phyloP scores from a whole-genome alignment of 2,329 filamentous ascomycete species.

The Xylaria sp. region DNA sequence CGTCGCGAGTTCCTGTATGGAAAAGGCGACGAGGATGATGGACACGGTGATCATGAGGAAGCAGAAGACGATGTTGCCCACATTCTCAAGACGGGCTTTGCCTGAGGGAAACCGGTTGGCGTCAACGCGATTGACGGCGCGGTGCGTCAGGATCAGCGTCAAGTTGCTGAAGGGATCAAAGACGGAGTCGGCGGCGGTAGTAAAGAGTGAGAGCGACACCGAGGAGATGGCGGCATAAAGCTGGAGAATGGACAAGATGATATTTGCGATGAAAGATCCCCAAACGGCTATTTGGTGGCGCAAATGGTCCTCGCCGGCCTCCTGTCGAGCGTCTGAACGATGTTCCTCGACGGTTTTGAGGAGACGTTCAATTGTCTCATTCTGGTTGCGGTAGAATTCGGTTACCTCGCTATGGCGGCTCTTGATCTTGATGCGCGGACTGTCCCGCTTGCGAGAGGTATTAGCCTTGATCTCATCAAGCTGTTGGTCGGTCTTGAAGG shows the following conservation, averaged over 20 bases:
- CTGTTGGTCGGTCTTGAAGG: slow-evolving; percentile 78
- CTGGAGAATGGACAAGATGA: slow-evolving; percentile 79
- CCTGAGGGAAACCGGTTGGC: slow-evolving; percentile 86
- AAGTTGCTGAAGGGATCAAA: slow-evolving; percentile 93
- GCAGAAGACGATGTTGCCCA: slow-evolving; percentile 95
- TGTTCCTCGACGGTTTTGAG: slow-evolving; percentile 95
- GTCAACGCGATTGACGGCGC: slow-evolving; percentile 87
- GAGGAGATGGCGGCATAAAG: slow-evolving; percentile 88
- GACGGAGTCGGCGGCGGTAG: slow-evolving; percentile 93
- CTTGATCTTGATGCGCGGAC: slow-evolving; percentile 26
- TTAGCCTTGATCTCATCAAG: slow-evolving; percentile 81
- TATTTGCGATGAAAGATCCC: slow-evolving; percentile 78
- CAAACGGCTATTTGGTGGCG: slow-evolving; percentile 71
- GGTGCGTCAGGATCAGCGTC: slow-evolving; percentile 83
- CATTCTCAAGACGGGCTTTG: slow-evolving; percentile 92
- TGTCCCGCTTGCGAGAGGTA: slow-evolving; percentile 74
- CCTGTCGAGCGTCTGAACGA: slow-evolving; percentile 77
- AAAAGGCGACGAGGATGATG: slow-evolving; percentile 89
- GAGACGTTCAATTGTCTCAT: slow-evolving; percentile 90
- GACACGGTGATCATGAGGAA: slow-evolving; percentile 95
- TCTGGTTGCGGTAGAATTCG: slow-evolving; percentile 88
- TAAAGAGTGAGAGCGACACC: slow-evolving; percentile 92
- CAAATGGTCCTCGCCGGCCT: slow-evolving; percentile 80
- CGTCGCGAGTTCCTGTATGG: slow-evolving; percentile 70
- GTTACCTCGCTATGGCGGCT: slow-evolving; percentile 63